These are phyloP conservation scores for Penicillium expansum DNA, from an alignment of 2,329 filamentous ascomycete species.

Conservation along the genomic window DNA sequence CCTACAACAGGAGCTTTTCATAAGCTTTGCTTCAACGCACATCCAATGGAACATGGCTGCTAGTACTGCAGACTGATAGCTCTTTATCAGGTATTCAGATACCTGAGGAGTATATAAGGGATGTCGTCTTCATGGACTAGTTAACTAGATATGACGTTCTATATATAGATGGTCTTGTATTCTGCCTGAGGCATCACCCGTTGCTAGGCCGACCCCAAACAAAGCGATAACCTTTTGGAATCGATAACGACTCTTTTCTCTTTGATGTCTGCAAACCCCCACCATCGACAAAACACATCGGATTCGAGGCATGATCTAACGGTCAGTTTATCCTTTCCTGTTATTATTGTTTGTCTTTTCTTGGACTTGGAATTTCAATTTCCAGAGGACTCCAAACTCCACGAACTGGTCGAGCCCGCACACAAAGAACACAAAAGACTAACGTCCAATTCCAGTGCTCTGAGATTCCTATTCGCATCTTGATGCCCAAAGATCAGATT, in stretches of 20 bases:
- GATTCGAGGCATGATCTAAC: background rate
- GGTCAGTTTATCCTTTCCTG: background rate
- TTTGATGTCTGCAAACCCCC: constrained; percentile 6
- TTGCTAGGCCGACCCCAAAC: constrained; percentile 16
- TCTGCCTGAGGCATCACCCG: constrained; percentile 9
- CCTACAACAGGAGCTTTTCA: too few species aligned
- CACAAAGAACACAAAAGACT: background rate
- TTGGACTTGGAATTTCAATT: background rate
- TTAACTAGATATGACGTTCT: background rate
- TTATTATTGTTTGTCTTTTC: background rate
- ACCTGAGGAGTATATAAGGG: background rate
- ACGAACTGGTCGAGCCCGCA: background rate
- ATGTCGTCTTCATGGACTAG: background rate
- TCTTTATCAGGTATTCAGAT: background rate
- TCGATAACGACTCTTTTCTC: constrained; percentile 14
- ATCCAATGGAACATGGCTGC: background rate
- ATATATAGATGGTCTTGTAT: background rate
- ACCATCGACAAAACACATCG: constrained; percentile 1
- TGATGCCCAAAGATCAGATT: background rate
- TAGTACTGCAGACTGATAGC: accelerated
- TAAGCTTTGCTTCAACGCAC: too few species aligned
- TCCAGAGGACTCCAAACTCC: background rate
- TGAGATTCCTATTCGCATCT: background rate
- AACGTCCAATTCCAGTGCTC: background rate
- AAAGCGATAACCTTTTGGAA: constrained; percentile 10